Evolutionary conservation across 108 stramenopile species (phyloP).

Genomic region (Fistulifera pelliculosa): DNA sequence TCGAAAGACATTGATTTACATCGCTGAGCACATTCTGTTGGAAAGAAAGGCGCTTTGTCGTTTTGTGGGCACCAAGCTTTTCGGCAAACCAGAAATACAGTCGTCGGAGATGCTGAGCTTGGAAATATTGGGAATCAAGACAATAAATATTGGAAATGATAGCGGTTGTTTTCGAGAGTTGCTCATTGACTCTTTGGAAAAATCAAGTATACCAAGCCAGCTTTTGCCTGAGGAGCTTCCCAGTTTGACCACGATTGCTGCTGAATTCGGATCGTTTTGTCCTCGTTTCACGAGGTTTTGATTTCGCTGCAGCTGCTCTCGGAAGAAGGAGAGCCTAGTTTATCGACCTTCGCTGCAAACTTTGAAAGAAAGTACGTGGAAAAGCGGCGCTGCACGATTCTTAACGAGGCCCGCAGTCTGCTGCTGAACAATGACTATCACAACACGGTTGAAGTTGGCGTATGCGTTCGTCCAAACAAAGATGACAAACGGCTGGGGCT

Average conservation of each 20-base stretch:
- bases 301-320: constrained; percentile 18
- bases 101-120: constrained; percentile 24
- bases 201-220: constrained; percentile 38
- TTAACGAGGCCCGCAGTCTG: constrained; percentile 54
- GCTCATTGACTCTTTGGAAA: constrained; percentile 33
- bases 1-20: constrained; percentile 32
- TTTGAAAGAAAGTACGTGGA: constrained; percentile 54
- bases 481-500: constrained; percentile 12
- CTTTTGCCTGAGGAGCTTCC: constrained; percentile 24
- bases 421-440: constrained; percentile 72
- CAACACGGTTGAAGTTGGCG: constrained; percentile 60
- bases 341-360: constrained; percentile 20
- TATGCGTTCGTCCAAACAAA: constrained; percentile 19
- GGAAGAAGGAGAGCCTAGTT: constrained; percentile 6
- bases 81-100: constrained; percentile 39
- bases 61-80: constrained; percentile 40
- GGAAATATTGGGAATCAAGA: constrained; percentile 38
- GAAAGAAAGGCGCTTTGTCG: constrained; percentile 27
- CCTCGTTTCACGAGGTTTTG: constrained; percentile 44
- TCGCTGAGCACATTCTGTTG: constrained; percentile 38
- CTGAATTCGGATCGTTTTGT: constrained; percentile 21
- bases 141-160: constrained; percentile 25
- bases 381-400: constrained; percentile 41
- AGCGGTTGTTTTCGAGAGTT: constrained; percentile 39
- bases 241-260: constrained; percentile 18